These are phyloP conservation scores for Penicillium verhagenii DNA, from an alignment of 495 filamentous ascomycete genomes.

Conservation along the genomic window DNA sequence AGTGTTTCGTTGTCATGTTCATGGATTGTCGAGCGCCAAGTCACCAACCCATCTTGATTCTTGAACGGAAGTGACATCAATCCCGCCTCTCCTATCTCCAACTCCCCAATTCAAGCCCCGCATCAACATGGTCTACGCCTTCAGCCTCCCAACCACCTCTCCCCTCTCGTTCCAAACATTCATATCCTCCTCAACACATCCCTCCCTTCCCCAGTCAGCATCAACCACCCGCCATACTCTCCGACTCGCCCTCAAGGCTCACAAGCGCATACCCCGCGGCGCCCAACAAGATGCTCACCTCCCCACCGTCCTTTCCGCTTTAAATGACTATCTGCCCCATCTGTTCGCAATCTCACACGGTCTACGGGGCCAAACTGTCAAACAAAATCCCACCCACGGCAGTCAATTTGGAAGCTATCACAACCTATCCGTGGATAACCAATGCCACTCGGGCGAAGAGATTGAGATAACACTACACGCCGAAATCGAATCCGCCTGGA, in stretches of 20 bases:
- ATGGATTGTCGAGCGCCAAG: background rate
- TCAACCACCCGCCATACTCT: slow-evolving; percentile 77
- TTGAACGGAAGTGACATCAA: background rate
- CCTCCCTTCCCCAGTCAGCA: slow-evolving; percentile 74
- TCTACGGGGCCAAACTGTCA: slow-evolving; percentile 46
- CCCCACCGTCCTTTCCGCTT: slow-evolving; percentile 58
- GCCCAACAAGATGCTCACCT: slow-evolving; percentile 64
- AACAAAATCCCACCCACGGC: background rate
- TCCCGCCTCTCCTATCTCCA: slow-evolving; percentile 10
- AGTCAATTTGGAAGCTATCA: background rate
- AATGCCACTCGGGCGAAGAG: slow-evolving; percentile 39
- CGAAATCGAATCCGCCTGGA: slow-evolving; percentile 73
- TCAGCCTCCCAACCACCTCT: slow-evolving; percentile 80
- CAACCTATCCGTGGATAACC: background rate
- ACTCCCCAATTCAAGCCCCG: slow-evolving; percentile 8
- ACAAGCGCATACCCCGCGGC: slow-evolving; percentile 71
- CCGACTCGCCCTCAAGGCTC: slow-evolving; percentile 71
- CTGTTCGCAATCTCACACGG: slow-evolving; percentile 71
- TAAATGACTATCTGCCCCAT: slow-evolving; percentile 78
- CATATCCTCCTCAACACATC: slow-evolving; percentile 71
- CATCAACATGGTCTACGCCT: slow-evolving; percentile 77
- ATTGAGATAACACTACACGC: slow-evolving; percentile 61
- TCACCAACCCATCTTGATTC: background rate
- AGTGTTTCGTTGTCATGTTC: no score
- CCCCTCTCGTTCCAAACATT: slow-evolving; percentile 72